Conservation (phyloP, 148 eudicot species). For the Rhododendron griersonianum region DNA sequence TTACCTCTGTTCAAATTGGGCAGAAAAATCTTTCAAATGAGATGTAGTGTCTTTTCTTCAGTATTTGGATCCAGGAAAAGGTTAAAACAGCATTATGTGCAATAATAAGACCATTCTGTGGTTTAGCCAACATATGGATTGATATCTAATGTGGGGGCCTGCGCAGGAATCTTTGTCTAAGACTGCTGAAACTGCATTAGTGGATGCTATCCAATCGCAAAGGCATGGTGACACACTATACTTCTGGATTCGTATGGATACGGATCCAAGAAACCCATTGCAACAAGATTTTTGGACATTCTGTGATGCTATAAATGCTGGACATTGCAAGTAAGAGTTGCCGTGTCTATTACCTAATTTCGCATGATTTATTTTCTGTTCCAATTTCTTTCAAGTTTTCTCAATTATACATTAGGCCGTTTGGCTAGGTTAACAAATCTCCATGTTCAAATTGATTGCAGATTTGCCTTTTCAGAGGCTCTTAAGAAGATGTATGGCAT, state of each 20-base stretch:
- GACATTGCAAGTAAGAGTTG: constrained; percentile 74
- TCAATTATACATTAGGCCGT: not conserved
- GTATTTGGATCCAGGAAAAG: not conserved
- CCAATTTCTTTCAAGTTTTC: not conserved
- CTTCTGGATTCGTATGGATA: constrained; percentile 87
- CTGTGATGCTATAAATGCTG: constrained; percentile 92
- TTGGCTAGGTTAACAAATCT: not conserved
- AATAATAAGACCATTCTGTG: not conserved
- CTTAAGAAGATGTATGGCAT: constrained; percentile 74
- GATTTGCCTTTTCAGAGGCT: constrained; percentile 76
- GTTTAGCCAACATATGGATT: not conserved
- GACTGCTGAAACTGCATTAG: constrained; percentile 61
- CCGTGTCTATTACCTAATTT: not conserved
- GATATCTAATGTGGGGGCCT: constrained; percentile 6
- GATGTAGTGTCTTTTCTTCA: not conserved
- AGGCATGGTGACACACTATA: constrained; percentile 75
- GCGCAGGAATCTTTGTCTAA: constrained; percentile 65
- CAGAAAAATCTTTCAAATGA: not conserved
- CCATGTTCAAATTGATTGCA: constrained; percentile 20
- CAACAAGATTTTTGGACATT: constrained; percentile 90
- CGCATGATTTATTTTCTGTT: not conserved
- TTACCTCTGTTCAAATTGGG: not conserved
- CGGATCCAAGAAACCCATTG: constrained; percentile 63
- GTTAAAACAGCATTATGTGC: not conserved
- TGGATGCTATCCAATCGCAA: constrained; percentile 56